Conservation (phyloP, 192 early-diverging fungal genomes). For the Coemansia sp. region DNA sequence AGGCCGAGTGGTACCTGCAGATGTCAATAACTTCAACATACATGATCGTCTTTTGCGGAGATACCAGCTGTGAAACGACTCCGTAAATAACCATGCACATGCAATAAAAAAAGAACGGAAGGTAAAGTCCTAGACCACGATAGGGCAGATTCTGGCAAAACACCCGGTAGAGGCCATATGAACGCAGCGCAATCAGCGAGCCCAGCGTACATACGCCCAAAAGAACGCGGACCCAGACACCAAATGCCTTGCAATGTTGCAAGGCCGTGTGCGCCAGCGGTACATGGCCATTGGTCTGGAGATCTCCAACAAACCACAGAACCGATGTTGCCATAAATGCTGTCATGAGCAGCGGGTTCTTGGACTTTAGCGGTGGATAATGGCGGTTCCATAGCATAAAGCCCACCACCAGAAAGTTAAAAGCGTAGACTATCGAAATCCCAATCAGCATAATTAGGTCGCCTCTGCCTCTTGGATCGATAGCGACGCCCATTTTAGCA, state of each 20-base stretch:
- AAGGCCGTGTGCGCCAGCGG: conserved; percentile 7
- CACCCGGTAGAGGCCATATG: conserved; percentile 28
- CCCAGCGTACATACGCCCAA: conserved; percentile 27
- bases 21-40: conserved; percentile 21
- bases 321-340: conserved; percentile 1
- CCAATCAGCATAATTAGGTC: conserved; percentile 18
- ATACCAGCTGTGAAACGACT: conserved; percentile 22
- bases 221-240: conserved; percentile 38
- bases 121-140: conserved; percentile 22
- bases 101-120: conserved; percentile 16
- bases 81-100: conserved; percentile 17
- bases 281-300: conserved; percentile 28
- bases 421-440: conserved; percentile 6
- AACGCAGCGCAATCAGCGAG: conserved; percentile 26
- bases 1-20: conserved; percentile 21
- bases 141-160: conserved; percentile 27
- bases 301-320: conserved; percentile 32
- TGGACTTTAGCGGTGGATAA: conserved; percentile 42
- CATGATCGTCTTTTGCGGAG: conserved; percentile 1
- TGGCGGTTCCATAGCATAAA: conserved; percentile 27
- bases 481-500: background rate
- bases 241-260: conserved; percentile 33
- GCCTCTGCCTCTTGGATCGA: conserved; percentile 26
- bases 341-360: conserved; percentile 33
- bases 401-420: conserved; percentile 14